Evolutionary conservation across 768 basidiomycete species (phyloP).

Genomic region (Tulasnella sp.): DNA sequence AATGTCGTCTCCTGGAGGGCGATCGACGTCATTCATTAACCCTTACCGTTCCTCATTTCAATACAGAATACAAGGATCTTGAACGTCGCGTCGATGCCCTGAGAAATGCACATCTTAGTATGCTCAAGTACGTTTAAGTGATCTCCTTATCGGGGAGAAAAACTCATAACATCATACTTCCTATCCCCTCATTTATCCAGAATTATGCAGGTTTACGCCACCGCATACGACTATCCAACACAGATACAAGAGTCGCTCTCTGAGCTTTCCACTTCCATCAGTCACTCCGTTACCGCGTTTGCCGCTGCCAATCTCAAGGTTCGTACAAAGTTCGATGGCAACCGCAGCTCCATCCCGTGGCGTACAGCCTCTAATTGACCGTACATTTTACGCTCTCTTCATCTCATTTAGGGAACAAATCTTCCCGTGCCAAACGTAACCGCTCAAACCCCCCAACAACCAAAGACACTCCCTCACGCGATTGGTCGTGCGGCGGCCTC

Average conservation of each 20-base stretch:
- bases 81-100: slow-evolving; percentile 92
- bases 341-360: too few species aligned
- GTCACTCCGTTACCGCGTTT: slow-evolving; percentile 65
- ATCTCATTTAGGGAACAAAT: slow-evolving; percentile 55
- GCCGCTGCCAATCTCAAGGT: slow-evolving; percentile 73
- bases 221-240: slow-evolving; percentile 65
- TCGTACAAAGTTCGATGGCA: not conserved
- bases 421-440: slow-evolving; percentile 56
- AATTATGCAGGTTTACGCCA: slow-evolving; percentile 82
- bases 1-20: slow-evolving; percentile 2
- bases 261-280: slow-evolving; percentile 58
- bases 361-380: not conserved
- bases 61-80: slow-evolving; percentile 85
- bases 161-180: too few species aligned
- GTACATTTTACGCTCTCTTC: not conserved
- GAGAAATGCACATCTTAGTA: slow-evolving; percentile 52
- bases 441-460: slow-evolving; percentile 38
- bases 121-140: slow-evolving; percentile 64
- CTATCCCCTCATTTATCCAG: slow-evolving; percentile 36
- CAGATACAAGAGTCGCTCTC: slow-evolving; percentile 44
- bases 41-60: not conserved
- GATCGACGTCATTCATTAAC: not conserved
- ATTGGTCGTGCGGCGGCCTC: slow-evolving; percentile 65
- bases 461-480: slow-evolving; percentile 96
- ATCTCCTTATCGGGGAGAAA: too few species aligned